Evolutionary conservation across 768 basidiomycete species (phyloP).

Genomic region (Lactifluus echinatus): DNA sequence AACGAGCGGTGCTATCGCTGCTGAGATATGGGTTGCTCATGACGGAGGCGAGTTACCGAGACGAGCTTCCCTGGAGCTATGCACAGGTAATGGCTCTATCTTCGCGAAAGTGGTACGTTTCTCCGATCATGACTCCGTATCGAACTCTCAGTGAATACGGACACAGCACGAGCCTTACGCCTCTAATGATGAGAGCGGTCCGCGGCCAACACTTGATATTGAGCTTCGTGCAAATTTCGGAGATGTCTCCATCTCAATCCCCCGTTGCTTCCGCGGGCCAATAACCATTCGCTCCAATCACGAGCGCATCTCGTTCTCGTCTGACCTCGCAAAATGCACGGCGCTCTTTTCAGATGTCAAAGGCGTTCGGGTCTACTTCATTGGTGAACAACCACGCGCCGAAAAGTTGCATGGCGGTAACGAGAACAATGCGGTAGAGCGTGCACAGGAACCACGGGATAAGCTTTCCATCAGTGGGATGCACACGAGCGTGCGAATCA

Average conservation of each 20-base stretch:
- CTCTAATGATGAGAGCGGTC: background rate
- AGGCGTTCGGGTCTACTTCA: slow-evolving; percentile 1
- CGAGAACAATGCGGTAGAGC: background rate
- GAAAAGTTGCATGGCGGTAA: background rate
- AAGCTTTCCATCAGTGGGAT: background rate
- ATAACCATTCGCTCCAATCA: background rate
- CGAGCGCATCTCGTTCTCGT: background rate
- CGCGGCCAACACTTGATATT: background rate
- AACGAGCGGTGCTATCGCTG: background rate
- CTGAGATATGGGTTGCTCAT: background rate
- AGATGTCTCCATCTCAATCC: slow-evolving; percentile 1
- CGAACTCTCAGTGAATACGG: background rate
- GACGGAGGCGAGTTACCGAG: background rate
- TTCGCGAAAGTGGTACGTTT: slow-evolving; percentile 1
- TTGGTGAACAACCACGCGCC: background rate
- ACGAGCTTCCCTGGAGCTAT: background rate
- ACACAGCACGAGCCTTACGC: background rate
- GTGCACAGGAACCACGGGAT: background rate
- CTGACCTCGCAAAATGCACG: background rate
- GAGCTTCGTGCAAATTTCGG: background rate
- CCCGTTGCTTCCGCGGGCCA: background rate
- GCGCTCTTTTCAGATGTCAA: background rate
- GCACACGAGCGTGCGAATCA: background rate
- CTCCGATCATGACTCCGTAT: no score
- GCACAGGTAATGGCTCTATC: background rate